Conservation (phyloP, 2,329 filamentous ascomycete genomes). For the Aaosphaeria arxii region DNA sequence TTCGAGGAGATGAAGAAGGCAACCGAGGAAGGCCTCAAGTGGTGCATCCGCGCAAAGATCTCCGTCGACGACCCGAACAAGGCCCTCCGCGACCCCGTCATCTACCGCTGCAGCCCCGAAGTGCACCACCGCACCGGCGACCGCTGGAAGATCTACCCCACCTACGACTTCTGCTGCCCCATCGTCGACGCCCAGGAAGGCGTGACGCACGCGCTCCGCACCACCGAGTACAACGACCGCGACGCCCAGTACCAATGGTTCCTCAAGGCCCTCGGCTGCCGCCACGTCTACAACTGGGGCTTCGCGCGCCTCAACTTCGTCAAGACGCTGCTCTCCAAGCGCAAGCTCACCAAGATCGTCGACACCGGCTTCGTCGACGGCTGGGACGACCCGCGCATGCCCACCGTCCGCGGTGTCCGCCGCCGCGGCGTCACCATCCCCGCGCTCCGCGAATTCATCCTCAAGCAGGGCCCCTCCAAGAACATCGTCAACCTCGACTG, state of each 20-base stretch:
- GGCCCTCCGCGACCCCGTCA: constrained; percentile 92
- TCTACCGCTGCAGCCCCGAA: constrained; percentile 84
- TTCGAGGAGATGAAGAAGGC: constrained; percentile 94
- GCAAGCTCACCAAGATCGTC: constrained; percentile 81
- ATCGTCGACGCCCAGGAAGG: constrained; percentile 79
- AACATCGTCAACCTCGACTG: constrained; percentile 85
- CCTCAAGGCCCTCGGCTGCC: constrained; percentile 68
- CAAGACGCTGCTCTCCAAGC: constrained; percentile 78
- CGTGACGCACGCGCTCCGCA: constrained; percentile 78
- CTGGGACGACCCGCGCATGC: constrained; percentile 87
- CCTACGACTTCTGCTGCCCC: constrained; percentile 83
- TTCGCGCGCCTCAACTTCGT: constrained; percentile 84
- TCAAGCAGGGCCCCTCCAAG: constrained; percentile 79
- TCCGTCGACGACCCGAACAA: constrained; percentile 91
- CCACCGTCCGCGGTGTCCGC: constrained; percentile 75
- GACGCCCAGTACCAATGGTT: constrained; percentile 89
- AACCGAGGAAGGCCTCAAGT: constrained; percentile 71
- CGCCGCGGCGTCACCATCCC: constrained; percentile 76
- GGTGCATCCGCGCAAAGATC: constrained; percentile 95
- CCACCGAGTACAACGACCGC: constrained; percentile 83
- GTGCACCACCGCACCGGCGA: constrained; percentile 75
- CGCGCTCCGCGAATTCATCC: constrained; percentile 77
- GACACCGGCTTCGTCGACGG: constrained; percentile 73
- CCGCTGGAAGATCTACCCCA: constrained; percentile 83
- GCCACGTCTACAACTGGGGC: constrained; percentile 80